Base-by-base conservation (phyloP, 257 asterid species). In the Solanum etuberosum region DNA sequence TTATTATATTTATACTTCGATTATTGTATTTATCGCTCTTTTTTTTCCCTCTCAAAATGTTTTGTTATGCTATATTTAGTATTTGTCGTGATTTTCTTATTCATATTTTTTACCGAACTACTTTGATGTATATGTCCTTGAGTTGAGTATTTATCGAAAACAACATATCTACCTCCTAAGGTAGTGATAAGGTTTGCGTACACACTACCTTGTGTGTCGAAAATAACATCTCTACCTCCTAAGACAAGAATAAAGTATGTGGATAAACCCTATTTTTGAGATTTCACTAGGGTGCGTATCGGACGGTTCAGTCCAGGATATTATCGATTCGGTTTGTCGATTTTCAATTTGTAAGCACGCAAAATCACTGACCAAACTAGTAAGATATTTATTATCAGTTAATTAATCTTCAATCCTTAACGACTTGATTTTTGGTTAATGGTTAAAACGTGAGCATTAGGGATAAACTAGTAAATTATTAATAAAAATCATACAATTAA, bases 331-430 rank as follows among this genome's bases (percentile, higher is more conserved):
- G 0, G 4, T 61, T 61, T 61, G 27, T n/a, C 15, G 0, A 9
- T n/a, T 61, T n/a, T 63, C 63, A 10, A n/a, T 63, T 63, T 10
- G 71, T 63, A n/a, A n/a, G 0, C 32, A n/a, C 1, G 3, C 71
- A n/a, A 63, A 63, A 63, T 11, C 32, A 11, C 0, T 11, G 0
- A 11, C 0, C 71, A 63, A 11, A 63, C 8, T 0, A n/a, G 10
- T 0, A 25, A 4, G 71, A 63, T 63, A 61, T 61, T n/a, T 23
- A 61, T 61, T 61, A 61, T 9, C 6, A 5, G 0, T 9, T 10
- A 3, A 63, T n/a, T 5, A 2, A 5, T n/a, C 5, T 10, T 63
- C 0, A 0, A 63, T n/a, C 15, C 15, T 10, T 4, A n/a, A 61
- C 7, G 6, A n/a, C 3, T 61, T 61, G 7, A n/a, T 61, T n/a